Evolutionary conservation across 495 filamentous ascomycete genomes (phyloP).

Genomic region (Aspergillus nanangensis): DNA sequence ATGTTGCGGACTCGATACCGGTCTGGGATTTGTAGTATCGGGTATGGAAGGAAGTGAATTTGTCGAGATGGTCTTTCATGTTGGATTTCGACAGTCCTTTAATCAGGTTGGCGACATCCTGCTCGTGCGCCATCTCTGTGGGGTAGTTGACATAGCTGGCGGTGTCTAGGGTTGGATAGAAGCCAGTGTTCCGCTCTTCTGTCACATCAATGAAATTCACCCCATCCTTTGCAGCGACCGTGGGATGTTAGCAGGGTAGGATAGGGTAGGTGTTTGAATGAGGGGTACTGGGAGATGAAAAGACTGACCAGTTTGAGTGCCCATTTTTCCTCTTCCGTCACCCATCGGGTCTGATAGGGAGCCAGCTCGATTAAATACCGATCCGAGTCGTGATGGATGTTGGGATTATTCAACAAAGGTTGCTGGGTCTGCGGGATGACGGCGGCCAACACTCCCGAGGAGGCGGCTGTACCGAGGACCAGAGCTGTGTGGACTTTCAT

Average conservation of each 20-base stretch:
- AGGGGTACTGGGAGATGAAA: not conserved
- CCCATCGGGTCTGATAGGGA: conserved; percentile 78
- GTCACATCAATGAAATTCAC: conserved; percentile 96
- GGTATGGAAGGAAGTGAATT: conserved; percentile 78
- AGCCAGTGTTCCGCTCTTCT: conserved; percentile 42
- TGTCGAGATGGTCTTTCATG: conserved; percentile 73
- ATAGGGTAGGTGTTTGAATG: not conserved
- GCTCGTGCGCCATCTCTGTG: conserved; percentile 56
- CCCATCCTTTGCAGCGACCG: conserved; percentile 54
- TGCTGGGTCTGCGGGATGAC: conserved; percentile 38
- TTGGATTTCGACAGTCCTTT: conserved; percentile 65
- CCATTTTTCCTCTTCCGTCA: conserved; percentile 96
- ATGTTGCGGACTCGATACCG: conserved; percentile 83
- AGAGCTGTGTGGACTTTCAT: conserved; percentile 31
- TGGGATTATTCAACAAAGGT: conserved; percentile 26
- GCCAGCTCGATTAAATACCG: conserved; percentile 80
- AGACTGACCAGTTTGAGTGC: conserved; percentile 69
- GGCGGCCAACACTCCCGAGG: conserved; percentile 23
- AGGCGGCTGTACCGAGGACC: conserved; percentile 30
- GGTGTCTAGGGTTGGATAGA: conserved; percentile 25
- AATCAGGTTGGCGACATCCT: conserved; percentile 63
- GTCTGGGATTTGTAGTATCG: conserved; percentile 86
- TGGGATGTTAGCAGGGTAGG: conserved; percentile 5
- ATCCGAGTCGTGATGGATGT: conserved; percentile 36
- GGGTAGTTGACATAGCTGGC: conserved; percentile 55